Evolutionary conservation across 805 yeast species (phyloP), one percentile per base, ranked within the genome.

Genomic region (Saccharomyces cerevisiae): DNA sequence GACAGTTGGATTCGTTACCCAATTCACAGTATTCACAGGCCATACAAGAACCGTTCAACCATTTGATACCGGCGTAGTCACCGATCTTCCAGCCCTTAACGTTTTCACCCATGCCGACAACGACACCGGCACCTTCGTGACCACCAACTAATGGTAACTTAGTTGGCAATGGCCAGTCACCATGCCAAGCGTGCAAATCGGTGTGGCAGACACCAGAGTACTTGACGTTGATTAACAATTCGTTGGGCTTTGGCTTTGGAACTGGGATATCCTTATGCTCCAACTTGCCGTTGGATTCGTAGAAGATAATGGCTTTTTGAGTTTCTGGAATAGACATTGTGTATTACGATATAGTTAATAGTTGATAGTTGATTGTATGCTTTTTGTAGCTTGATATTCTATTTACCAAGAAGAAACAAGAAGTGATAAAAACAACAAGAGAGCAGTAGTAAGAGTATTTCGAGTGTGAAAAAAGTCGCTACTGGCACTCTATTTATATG

Each of bases 171-270:
- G 87, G 82, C 86, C 85, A 82, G 66, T 82, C 86, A 64, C 85
- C 85, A 66, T 81, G 79, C 85, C 85, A 82, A 47, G 87, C 87
- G 73, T 83, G 88, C 68, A 83, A 78, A 68, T 83, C 88, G 29
- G 87, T 82, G 76, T 83, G 88, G 69, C 88, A 83, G 55, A 83
- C 87, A 71, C 88, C 88, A 11, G 88, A 83, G 74, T 81, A 83
- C 72, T 82, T 82, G 67, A 83, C 84, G 66, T 83, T 79, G 64
- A 83, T 76, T 68, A 83, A 76, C 55, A 83, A 72, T 70, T 83
- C 87, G 65, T 77, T 81, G 58, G 87, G 73, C 69, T 79, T 80
- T 68, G 87, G 87, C 49, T 58, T 70, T 68, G 88, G 84, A 30
- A 79, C 83, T 24, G 81, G 77, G 56, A 79, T 74, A 60, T 80